A percentile compares a stretch with the other conserved stretches of the same genome.
These are phyloP conservation scores for Russula sp. DNA, from an alignment of 768 basidiomycete species.

Conservation along the genomic window DNA sequence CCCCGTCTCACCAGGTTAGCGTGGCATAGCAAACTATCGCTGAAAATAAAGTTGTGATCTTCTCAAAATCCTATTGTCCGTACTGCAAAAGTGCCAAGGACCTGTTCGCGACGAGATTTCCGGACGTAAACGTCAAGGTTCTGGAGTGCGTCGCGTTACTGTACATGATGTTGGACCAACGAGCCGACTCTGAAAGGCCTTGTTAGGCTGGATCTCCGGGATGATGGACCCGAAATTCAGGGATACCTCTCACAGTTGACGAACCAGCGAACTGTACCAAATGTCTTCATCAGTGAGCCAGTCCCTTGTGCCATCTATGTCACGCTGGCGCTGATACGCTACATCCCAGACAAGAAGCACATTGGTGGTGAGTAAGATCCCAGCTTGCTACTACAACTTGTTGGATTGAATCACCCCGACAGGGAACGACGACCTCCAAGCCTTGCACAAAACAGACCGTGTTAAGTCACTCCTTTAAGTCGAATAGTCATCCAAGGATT, in stretches of 20 bases:
- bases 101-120: slow-evolving; percentile 32
- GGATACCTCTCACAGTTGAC: slow-evolving; percentile 58
- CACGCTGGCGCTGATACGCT: neutral
- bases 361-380: slow-evolving; percentile 44
- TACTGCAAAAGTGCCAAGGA: slow-evolving; percentile 40
- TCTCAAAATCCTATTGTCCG: slow-evolving; percentile 38
- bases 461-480: slow-evolving; percentile 17
- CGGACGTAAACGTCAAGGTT: slow-evolving; percentile 31
- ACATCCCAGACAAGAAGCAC: slow-evolving; percentile 41
- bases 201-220: slow-evolving; percentile 49
- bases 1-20: neutral
- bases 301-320: neutral
- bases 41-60: slow-evolving; percentile 37
- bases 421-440: slow-evolving; percentile 22
- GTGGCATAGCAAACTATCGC: slow-evolving; percentile 30
- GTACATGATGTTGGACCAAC: neutral
- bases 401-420: neutral
- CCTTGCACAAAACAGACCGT: slow-evolving; percentile 12
- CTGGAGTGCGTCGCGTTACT: slow-evolving; percentile 31
- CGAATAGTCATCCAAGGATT: neutral
- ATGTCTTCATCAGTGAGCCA: slow-evolving; percentile 62
- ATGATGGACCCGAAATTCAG: slow-evolving; percentile 61
- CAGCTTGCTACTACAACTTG: neutral
- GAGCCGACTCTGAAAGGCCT: neutral
- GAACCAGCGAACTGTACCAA: slow-evolving; percentile 67